Evolutionary conservation across 2,329 filamentous ascomycete genomes (phyloP), one percentile per base, ranked within the genome.

Genomic region (Fusarium sp.): DNA sequence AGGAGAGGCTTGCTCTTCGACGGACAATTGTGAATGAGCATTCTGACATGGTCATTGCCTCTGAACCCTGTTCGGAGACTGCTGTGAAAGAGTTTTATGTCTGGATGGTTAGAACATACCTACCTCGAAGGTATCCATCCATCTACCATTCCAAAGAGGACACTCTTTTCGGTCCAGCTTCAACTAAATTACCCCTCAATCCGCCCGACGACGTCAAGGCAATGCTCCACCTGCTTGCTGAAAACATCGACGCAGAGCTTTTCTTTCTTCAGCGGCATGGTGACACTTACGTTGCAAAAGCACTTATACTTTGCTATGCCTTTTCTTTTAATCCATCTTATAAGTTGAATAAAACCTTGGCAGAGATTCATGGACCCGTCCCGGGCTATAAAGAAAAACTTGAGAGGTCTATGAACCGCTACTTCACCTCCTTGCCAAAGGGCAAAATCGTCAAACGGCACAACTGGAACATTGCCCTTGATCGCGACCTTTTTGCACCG

Each of bases 401-500:
- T 5, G 50, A 53, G 14, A 53, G 35, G 4, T 25, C 50, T 0
- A 53, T 53, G 25, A 53, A 29, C 4, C 50, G 50, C 20, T 53
- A 53, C 50, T 53, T 53, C 18, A 18, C 35, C 2, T 53, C 35
- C 14, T 9, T 53, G 3, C 35, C 35, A 8, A 53, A 22, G 1
- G 50, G 25, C 0, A 39, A 53, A 18, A 15, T 39, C 2, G 50
- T 31, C 2, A 53, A 53, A 13, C 35, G 50, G 0, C 35, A 53
- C 50, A 53, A 53, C 11, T 53, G 50, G 50, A 53, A 41, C 35
- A 53, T 53, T 14, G 29, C 50, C 1, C n/a, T 53, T 0, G 35
- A 15, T 0, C 22, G 25, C 3, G 25, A 41, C 0, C 50, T 53
- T 3, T 53, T 53, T 0, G 25, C 2, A 10, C 14, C 35, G 3